Conservation (phyloP, 495 filamentous ascomycete genomes). For the Pseudoneurospora amorphoporcata region DNA sequence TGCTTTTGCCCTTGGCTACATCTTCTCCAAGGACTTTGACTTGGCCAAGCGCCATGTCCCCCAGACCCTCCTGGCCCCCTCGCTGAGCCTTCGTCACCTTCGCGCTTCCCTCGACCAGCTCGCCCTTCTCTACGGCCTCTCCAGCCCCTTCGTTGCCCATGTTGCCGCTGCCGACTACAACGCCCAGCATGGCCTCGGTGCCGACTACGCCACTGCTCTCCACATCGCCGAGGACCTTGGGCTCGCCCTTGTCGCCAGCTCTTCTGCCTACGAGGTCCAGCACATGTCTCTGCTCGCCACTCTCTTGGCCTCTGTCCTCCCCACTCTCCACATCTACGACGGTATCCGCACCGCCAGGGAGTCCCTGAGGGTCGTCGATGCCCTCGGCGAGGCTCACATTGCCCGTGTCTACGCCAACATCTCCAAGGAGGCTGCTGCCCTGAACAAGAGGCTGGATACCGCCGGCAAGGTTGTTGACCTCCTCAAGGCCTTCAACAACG, state of each 20-base stretch:
- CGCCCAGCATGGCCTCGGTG: constrained; percentile 55
- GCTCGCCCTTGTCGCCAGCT: constrained; percentile 72
- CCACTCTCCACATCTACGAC: constrained; percentile 87
- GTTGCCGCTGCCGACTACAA: constrained; percentile 89
- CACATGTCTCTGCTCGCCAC: constrained; percentile 92
- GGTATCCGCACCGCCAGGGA: constrained; percentile 79
- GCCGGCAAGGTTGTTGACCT: constrained; percentile 67
- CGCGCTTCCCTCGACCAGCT: constrained; percentile 82
- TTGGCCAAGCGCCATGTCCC: constrained; percentile 82
- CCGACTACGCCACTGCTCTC: constrained; percentile 77
- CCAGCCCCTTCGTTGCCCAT: constrained; percentile 86
- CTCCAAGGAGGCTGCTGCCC: constrained; percentile 43
- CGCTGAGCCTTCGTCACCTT: constrained; percentile 68
- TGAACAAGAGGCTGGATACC: constrained; percentile 61
- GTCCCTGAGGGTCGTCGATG: constrained; percentile 76
- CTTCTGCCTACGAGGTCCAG: constrained; percentile 80
- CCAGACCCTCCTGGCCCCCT: constrained; percentile 79
- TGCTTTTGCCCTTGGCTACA: constrained; percentile 86
- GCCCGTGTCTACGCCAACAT: constrained; percentile 61
- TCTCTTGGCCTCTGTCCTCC: constrained; percentile 64
- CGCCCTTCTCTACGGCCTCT: constrained; percentile 74
- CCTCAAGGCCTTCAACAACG: constrained; percentile 74
- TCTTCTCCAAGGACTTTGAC: constrained; percentile 94
- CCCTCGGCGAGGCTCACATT: constrained; percentile 62
- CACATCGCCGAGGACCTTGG: constrained; percentile 85